These are phyloP conservation scores for Stygiomarasmius scandens DNA, from an alignment of 1,284 basidiomycete species.

Conservation along the genomic window DNA sequence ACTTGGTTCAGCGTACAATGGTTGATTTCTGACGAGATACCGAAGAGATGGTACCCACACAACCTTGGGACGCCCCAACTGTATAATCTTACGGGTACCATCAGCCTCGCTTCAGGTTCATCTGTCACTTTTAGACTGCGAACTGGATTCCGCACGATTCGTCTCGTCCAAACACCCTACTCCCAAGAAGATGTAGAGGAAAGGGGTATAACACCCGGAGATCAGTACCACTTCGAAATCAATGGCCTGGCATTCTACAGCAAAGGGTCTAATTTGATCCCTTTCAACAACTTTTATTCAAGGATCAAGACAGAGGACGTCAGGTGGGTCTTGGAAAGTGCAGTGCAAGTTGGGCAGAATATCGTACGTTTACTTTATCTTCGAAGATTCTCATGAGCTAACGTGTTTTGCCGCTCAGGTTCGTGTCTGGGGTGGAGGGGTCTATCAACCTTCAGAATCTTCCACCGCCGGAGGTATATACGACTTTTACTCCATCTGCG, in stretches of 20 bases:
- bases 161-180: conserved; percentile 52
- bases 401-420: conserved; percentile 36
- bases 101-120: conserved; percentile 20
- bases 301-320: conserved; percentile 53
- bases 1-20: conserved; percentile 48
- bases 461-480: conserved; percentile 50
- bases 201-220: conserved; percentile 57
- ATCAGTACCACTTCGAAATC: conserved; percentile 62
- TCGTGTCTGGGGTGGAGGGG: conserved; percentile 62
- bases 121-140: conserved; percentile 37
- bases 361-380: conserved; percentile 42
- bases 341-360: conserved; percentile 57
- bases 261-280: conserved; percentile 60
- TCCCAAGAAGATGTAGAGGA: conserved; percentile 42
- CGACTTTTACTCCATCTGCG: conserved; percentile 60
- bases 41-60: conserved; percentile 57
- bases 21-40: conserved; percentile 46
- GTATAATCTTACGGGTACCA: conserved; percentile 48
- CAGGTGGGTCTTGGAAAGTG: conserved; percentile 59
- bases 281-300: conserved; percentile 62
- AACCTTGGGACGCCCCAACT: conserved; percentile 57
- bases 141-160: conserved; percentile 62
- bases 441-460: conserved; percentile 49
- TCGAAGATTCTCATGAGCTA: no score
- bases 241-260: conserved; percentile 60